A percentile compares a stretch with the other conserved stretches of the same genome.
Conservation (phyloP, 2,329 filamentous ascomycete species). For the Aspergillus latus region DNA sequence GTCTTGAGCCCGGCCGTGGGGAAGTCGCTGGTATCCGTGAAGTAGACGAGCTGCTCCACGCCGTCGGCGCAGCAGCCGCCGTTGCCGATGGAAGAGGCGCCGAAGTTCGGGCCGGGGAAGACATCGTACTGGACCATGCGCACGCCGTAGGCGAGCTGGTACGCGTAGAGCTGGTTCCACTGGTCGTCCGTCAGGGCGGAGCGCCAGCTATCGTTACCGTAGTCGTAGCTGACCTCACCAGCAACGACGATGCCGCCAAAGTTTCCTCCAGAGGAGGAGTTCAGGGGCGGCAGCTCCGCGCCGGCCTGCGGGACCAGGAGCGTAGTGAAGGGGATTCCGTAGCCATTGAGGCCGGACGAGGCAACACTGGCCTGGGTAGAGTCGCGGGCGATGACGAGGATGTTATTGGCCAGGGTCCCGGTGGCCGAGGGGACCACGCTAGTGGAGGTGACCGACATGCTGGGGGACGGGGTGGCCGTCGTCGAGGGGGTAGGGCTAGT, state of each 20-base stretch:
- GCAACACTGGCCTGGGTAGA: conserved; percentile 50
- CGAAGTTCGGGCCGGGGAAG: conserved; percentile 54
- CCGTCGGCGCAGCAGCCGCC: conserved; percentile 50
- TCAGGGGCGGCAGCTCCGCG: conserved; percentile 53
- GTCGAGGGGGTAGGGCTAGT: conserved; percentile 7
- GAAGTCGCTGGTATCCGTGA: conserved; percentile 57
- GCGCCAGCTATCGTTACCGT: conserved; percentile 45
- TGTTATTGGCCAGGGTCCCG: conserved; percentile 42
- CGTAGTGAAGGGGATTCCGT: conserved; percentile 60
- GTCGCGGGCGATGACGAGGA: conserved; percentile 59
- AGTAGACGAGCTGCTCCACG: conserved; percentile 54
- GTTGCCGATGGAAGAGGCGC: conserved; percentile 38
- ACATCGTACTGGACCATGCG: conserved; percentile 62
- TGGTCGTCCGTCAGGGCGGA: conserved; percentile 58
- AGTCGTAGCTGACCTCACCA: conserved; percentile 57
- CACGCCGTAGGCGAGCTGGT: conserved; percentile 59
- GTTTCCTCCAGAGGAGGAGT: conserved; percentile 52
- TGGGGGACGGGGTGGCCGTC: conserved; percentile 9
- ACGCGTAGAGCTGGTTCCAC: conserved; percentile 57
- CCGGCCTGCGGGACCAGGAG: conserved; percentile 57
- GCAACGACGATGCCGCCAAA: conserved; percentile 60
- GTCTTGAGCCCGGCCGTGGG: conserved; percentile 55
- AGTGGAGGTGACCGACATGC: conserved; percentile 25
- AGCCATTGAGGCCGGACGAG: conserved; percentile 57
- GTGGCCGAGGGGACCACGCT: conserved; percentile 17